These are phyloP conservation scores for Kwoniella shivajii DNA, from an alignment of 1,284 basidiomycete species.

Conservation along the genomic window DNA sequence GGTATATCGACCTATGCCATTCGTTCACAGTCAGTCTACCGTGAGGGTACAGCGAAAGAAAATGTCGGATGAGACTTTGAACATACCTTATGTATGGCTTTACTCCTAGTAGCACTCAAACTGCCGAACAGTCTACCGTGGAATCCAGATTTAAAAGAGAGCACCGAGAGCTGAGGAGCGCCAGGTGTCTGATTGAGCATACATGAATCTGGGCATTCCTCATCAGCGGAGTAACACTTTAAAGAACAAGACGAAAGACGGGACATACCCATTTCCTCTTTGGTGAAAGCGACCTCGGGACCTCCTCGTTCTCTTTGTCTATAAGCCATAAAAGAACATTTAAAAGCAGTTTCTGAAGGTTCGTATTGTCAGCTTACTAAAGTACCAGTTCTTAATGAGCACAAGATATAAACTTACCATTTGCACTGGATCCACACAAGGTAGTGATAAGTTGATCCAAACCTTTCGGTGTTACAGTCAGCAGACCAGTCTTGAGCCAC, in stretches of 20 bases:
- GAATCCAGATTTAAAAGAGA: constrained; percentile 60
- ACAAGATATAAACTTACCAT: constrained; percentile 56
- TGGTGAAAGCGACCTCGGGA: constrained; percentile 32
- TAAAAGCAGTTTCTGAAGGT: constrained; percentile 57
- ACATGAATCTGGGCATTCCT: constrained; percentile 48
- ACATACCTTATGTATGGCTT: constrained; percentile 58
- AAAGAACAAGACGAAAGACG: background rate
- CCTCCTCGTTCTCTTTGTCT: constrained; percentile 41
- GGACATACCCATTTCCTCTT: constrained; percentile 43
- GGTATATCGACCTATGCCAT: constrained; percentile 58
- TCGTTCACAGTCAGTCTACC: background rate
- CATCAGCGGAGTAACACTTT: background rate
- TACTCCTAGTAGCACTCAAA: constrained; percentile 58
- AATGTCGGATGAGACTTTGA: constrained; percentile 17
- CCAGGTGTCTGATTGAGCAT: constrained; percentile 61
- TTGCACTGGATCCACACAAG: constrained; percentile 47
- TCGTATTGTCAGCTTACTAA: background rate
- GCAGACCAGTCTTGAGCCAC: constrained; percentile 56
- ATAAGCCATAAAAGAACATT: constrained; percentile 59
- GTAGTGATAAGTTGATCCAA: constrained; percentile 56
- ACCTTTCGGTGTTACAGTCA: constrained; percentile 58
- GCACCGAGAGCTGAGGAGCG: constrained; percentile 57
- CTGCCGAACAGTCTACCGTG: constrained; percentile 59
- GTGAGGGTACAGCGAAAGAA: background rate
- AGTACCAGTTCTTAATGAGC: constrained; percentile 32